Conservation (phyloP, 2,329 filamentous ascomycete genomes). For the Cladosporium austrohemisphaericum region DNA sequence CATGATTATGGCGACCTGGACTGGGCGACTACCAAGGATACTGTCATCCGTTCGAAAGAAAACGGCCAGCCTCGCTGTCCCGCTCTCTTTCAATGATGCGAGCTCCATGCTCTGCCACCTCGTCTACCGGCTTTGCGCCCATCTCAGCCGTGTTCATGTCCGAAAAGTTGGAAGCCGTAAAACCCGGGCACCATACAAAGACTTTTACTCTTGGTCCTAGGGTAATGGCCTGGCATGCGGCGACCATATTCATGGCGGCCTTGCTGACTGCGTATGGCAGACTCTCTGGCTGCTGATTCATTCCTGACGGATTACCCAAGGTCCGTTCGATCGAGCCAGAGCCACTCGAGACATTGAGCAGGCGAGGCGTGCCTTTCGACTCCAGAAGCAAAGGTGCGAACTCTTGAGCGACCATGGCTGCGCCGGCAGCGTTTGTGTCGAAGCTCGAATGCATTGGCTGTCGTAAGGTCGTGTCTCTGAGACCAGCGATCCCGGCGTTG, state of each 20-base stretch:
- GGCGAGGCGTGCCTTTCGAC: conserved; percentile 18
- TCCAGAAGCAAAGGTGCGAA: conserved; percentile 28
- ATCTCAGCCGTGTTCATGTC: conserved; percentile 33
- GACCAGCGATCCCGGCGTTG: conserved; percentile 34
- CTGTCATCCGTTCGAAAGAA: no score
- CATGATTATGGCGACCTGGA: no score
- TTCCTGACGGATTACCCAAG: conserved; percentile 25
- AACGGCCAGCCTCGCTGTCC: conserved; percentile 32
- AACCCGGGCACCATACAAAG: conserved; percentile 38
- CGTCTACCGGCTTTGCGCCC: conserved; percentile 34
- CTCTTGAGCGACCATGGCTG: conserved; percentile 20
- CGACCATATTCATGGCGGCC: conserved; percentile 39
- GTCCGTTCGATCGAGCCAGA: conserved; percentile 32
- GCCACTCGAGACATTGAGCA: conserved; percentile 36
- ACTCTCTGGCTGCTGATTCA: conserved; percentile 17
- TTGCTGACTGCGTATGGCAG: conserved; percentile 35
- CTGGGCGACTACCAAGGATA: no score
- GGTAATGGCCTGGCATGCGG: conserved; percentile 27
- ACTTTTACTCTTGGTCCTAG: conserved; percentile 34
- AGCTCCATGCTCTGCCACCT: conserved; percentile 33
- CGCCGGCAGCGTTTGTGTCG: conserved; percentile 26
- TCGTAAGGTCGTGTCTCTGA: conserved; percentile 22
- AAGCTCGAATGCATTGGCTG: conserved; percentile 23
- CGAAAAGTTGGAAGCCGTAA: conserved; percentile 35
- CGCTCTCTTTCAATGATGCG: conserved; percentile 35